Evolutionary conservation across 345 rosid species (phyloP).

Genomic region (Pugionium cornutum): DNA sequence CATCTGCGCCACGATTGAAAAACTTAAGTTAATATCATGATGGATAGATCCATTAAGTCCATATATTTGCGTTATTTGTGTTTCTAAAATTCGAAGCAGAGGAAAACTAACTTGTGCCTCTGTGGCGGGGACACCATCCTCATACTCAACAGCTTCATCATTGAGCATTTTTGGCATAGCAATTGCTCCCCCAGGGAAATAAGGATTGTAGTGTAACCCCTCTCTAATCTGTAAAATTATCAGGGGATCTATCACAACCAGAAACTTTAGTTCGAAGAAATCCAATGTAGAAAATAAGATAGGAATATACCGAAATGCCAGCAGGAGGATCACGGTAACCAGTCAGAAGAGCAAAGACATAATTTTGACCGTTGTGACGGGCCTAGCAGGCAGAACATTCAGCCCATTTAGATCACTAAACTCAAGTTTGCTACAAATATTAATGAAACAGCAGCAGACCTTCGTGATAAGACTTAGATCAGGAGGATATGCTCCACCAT

Average conservation of each 20-base stretch:
- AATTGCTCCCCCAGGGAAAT: slow-evolving; percentile 99
- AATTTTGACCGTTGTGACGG: slow-evolving; percentile 98
- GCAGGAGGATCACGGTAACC: slow-evolving; percentile 99
- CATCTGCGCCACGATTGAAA: slow-evolving; percentile 59
- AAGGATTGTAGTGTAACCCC: slow-evolving; percentile 94
- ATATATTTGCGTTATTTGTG: not conserved
- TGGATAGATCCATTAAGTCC: too few species aligned
- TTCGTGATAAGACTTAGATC: slow-evolving; percentile 98
- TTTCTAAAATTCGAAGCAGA: not conserved
- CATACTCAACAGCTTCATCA: slow-evolving; percentile 98
- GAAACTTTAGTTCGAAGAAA: not conserved
- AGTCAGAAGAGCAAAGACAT: slow-evolving; percentile 92
- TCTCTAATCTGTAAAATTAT: slow-evolving; percentile 69
- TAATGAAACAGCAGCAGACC: slow-evolving; percentile 48
- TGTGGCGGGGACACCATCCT: slow-evolving; percentile 95
- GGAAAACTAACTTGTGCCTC: slow-evolving; percentile 82
- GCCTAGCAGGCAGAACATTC: slow-evolving; percentile 58
- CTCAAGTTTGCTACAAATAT: slow-evolving; percentile 19
- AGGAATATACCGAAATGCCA: slow-evolving; percentile 66
- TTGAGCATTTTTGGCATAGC: slow-evolving; percentile 99
- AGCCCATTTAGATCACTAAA: slow-evolving; percentile 1
- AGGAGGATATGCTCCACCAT: slow-evolving; percentile 99
- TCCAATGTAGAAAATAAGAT: not conserved
- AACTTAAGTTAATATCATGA: slow-evolving; percentile 12
- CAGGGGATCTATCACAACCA: slow-evolving; percentile 1